phyloP scores from a whole-genome alignment of 2,329 filamentous ascomycete species.

The Neopestalotiopsis clavispora region DNA sequence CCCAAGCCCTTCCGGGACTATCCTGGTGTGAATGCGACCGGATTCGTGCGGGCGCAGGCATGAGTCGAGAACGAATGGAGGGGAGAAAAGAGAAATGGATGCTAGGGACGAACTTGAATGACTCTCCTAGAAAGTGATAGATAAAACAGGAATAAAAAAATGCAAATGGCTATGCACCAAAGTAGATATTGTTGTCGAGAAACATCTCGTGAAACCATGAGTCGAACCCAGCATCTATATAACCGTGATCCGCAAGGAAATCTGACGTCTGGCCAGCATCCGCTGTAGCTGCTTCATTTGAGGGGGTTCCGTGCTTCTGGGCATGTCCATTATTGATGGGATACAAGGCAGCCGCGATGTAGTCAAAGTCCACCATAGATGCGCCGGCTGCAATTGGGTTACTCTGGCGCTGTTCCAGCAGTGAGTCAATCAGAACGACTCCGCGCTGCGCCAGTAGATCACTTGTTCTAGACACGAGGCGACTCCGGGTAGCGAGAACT shows the following conservation, averaged over 20 bases:
- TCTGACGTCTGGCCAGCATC: background rate
- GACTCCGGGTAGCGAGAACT: background rate
- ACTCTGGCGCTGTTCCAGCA: conserved; percentile 3
- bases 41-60: background rate
- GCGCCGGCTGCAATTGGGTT: background rate
- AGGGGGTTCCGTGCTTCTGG: background rate
- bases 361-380: background rate
- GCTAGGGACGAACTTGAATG: conserved; percentile 1
- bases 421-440: background rate
- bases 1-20: background rate
- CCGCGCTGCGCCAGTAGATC: conserved; percentile 1
- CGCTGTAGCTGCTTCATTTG: background rate
- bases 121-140: background rate
- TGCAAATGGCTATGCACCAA: background rate
- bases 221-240: background rate
- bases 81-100: background rate
- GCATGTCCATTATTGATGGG: background rate
- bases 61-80: background rate
- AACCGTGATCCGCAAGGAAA: background rate
- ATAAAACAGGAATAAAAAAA: background rate
- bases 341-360: background rate
- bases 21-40: background rate
- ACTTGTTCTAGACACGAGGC: background rate
- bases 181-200: background rate
- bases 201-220: conserved; percentile 11